Percentiles rank a stretch among this genome's conserved stretches.
These are phyloP conservation scores for Saccharomyces hybrid DNA, from an alignment of 1,139 yeast genomes.

Conservation along the genomic window DNA sequence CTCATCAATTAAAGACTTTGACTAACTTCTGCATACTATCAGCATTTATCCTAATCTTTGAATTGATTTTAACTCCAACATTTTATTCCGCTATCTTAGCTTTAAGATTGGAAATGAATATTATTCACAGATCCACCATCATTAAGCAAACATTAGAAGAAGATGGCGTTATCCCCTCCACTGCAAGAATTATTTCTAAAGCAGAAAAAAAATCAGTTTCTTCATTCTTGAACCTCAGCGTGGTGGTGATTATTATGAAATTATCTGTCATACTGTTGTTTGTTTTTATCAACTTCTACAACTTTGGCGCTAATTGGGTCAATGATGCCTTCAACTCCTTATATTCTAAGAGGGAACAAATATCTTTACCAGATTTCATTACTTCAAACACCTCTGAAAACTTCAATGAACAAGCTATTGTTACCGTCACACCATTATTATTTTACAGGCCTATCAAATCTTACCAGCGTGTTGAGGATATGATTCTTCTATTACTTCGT, in stretches of 20 bases:
- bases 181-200: conserved; percentile 64
- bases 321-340: conserved; percentile 42
- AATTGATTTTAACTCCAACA: conserved; percentile 67
- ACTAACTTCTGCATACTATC: conserved; percentile 77
- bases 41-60: conserved; percentile 65
- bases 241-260: conserved; percentile 53
- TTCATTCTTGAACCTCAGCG: conserved; percentile 28
- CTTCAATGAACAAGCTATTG: conserved; percentile 36
- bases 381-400: conserved; percentile 11
- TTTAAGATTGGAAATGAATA: conserved; percentile 79
- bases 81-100: conserved; percentile 82
- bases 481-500: conserved; percentile 45
- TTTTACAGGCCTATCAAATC: conserved; percentile 63
- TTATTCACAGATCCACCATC: conserved; percentile 78
- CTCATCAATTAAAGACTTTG: conserved; percentile 66
- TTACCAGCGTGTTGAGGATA: conserved; percentile 60
- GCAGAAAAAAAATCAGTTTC: conserved; percentile 32
- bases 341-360: conserved; percentile 23
- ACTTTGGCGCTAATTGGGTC: conserved; percentile 64
- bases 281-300: conserved; percentile 66
- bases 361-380: conserved; percentile 22
- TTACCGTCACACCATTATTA: conserved; percentile 61
- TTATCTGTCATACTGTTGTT: conserved; percentile 61
- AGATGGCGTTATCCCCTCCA: conserved; percentile 75
- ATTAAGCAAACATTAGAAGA: conserved; percentile 82